Base-by-base conservation (phyloP, 2,329 filamentous ascomycete genomes). In the Celoporthe dispersa region DNA sequence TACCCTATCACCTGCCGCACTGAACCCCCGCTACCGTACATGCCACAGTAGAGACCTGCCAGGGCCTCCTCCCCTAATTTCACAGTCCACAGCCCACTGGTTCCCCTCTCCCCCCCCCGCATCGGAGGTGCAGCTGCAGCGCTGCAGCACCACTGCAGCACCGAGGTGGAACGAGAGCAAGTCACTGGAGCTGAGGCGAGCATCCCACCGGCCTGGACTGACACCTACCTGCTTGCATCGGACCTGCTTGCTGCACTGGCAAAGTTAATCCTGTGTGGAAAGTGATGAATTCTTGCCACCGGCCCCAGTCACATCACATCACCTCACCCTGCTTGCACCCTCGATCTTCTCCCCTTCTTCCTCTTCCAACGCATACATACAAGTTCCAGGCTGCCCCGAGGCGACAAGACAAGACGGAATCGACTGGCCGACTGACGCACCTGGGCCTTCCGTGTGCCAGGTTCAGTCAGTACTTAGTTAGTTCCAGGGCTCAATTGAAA, bases 401-500 rank as follows among this genome's bases (percentile, higher is more conserved):
- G 28, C 11, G 28, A 59, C 31, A 9, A 37, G 16, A 60, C n/a
- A 7, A 12, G 31, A 37, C 60, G 44, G 51, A n/a, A 61, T 31
- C 35, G 28, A 31, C 9, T 12, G 41, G 53, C 37, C 53, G 16
- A 53, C 57, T 28, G 33, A 35, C 64, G 33, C 19, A 48, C 16
- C n/a, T 22, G 44, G 44, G 44, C n/a, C 25, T 8, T 48, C 51
- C 48, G 31, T 41, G 35, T 63, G 51, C 44, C 19, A 14, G 55
- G 41, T 19, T 41, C 48, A 64, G 35, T 37, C 48, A 64, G 35
- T 37, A 14, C 11, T 28, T 41, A 28, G 6, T 31, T 16, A 59
- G 44, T 53, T 53, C 35, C 67, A 66, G 57, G 67, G 67, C 60
- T 66, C 28, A 68, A 25, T 35, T 48, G n/a, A 64, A 62, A 61